These are phyloP conservation scores for Ostreobium quekettii DNA, from an alignment of 139 green algal genomes.

Conservation along the genomic window DNA sequence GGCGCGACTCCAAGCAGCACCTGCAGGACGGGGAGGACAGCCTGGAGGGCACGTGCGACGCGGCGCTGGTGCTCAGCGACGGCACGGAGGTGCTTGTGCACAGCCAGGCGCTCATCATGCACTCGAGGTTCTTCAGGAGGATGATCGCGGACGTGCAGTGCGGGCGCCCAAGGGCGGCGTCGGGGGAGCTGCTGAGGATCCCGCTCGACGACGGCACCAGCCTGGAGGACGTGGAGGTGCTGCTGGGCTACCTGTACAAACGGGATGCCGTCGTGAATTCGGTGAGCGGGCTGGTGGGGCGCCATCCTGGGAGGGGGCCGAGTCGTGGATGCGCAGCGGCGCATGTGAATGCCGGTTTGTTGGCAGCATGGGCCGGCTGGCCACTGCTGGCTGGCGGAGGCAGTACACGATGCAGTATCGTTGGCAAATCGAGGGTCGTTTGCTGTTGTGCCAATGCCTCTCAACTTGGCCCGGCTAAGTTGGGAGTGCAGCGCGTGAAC, in stretches of 20 bases:
- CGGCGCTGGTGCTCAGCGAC: not conserved
- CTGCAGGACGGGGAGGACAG: not conserved
- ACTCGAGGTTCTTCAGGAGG: constrained; percentile 2
- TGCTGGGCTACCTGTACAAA: not conserved
- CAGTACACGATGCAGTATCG: no score
- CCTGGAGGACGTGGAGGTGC: not conserved
- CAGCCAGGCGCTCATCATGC: not conserved
- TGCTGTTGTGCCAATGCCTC: no score
- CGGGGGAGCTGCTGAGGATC: not conserved
- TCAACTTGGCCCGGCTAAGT: no score
- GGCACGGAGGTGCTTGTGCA: not conserved
- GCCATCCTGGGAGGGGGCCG: no score
- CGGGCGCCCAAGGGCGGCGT: not conserved
- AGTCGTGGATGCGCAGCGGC: no score
- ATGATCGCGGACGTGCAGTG: not conserved
- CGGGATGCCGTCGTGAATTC: not conserved
- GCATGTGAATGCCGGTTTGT: no score
- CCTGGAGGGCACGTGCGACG: not conserved
- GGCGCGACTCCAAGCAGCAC: no score
- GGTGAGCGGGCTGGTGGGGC: no score
- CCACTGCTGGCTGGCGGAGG: no score
- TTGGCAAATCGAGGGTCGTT: no score
- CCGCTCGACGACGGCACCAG: not conserved
- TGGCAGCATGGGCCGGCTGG: no score
- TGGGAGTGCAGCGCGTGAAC: no score